Base-by-base conservation (phyloP, 495 filamentous ascomycete genomes). In the Podospora bellae-mahoneyi region DNA sequence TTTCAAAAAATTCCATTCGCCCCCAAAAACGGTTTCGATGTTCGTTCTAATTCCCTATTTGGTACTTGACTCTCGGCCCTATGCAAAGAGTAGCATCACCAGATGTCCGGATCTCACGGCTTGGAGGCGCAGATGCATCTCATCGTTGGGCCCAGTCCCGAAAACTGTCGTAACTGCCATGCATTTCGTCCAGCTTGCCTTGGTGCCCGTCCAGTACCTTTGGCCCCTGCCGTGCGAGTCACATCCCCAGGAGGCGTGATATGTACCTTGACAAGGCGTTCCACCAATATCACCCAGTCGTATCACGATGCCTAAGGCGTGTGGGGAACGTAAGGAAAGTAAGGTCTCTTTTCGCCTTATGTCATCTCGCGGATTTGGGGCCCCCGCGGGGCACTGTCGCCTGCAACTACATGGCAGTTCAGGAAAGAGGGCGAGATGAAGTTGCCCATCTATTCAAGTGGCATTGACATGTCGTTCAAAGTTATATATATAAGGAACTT, bases 401-500 rank as follows among this genome's bases (percentile, higher is more conserved):
- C 63, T 68, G 32, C 63, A 66, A 58, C 71, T 30, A 64, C 44
- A 65, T 48, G 66, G 67, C 48, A 28, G 3, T 18, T 57, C 58
- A 28, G 27, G 59, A 32, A 34, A 39, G 44, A 28, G 60, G 64
- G 65, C 32, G 62, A 68, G 65, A 63, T 23, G 53, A 18, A 18
- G 39, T 13, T 60, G 57, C 15, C 54, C 55, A 53, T 28, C 34
- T 28, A 23, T 54, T 30, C 27, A 13, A 9, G 54, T 23, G 26
- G 54, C 39, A 6, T 58, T 19, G 20, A 23, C 3, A 55, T 30
- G 4, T 55, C 15, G 60, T 60, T 15, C n/a, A 60, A 19, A 39
- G 69, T 59, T 79, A 79, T 80, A 80, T 79, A 79, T 80, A 79
- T 79, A 80, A 77, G 65, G 32, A 19, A 54, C 20, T 39, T 23